Base-by-base conservation (phyloP, 2,329 filamentous ascomycete genomes). In the Lomentospora prolificans region DNA sequence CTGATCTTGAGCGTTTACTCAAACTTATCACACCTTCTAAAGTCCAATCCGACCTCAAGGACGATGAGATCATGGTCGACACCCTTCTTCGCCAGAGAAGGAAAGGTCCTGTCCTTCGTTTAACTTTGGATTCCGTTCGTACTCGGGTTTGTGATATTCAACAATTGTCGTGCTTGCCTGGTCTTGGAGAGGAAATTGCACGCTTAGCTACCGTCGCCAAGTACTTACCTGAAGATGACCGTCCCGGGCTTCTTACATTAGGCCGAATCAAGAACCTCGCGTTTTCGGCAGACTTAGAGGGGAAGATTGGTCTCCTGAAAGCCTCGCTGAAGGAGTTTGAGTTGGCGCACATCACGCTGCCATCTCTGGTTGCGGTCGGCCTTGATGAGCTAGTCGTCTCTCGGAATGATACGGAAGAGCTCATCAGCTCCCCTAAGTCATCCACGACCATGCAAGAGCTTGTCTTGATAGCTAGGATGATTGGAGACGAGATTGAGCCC, bases 21-120 rank as follows among this genome's bases (percentile, higher is more conserved):
- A 86, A 88, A 54, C 77, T 99, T 53, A 88, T 99, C 56, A 95
- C 88, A 5, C 95, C 94, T 0, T 96, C 91, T 0, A 94, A 90
- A 60, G 84, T 94, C 67, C 90, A 91, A 60, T 96, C 94, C 63
- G 79, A 85, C 60, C 86, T 92, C 58, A 83, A 85, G 50, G 88
- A 95, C 58, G 90, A 96, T 62, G 92, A 97, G 64, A 95, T 99
- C 58, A 85, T 99, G 76, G 81, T 99, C 22, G 92, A 97, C 62
- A 96, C 90, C 0, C 76, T 99, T 0, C 72, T 97, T 12, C 80
- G 89, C 22, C 94, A 99, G 67, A 79, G 94, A 58, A 81, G 86
- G 55, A 92, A 96, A 69, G 94, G 92, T 0, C 85, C 88, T 8
- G 86, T 97, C 5, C 73, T 96, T 28, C 84, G 89, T 51, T 68